Evolutionary conservation across 2,329 filamentous ascomycete genomes (phyloP), one percentile per base, ranked within the genome.

Genomic region (Phialemoniopsis sp.): DNA sequence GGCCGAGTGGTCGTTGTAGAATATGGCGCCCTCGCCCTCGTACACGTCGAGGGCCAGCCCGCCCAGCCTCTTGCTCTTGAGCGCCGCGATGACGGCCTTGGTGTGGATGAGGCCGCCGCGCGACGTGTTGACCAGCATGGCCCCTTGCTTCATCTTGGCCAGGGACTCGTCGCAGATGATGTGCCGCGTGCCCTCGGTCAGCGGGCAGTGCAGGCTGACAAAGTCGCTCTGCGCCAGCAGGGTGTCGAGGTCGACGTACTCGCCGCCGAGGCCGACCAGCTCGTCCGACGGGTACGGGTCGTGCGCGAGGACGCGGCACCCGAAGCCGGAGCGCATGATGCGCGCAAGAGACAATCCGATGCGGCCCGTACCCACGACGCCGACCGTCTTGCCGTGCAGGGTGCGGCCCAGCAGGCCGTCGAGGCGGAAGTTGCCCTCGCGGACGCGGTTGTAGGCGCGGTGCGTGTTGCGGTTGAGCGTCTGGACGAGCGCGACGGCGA

Each of bases 31-130:
- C 55, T 86, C 82, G 32, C 70, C 72, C 53, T 86, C 82, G 55
- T 85, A 86, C 13, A 86, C 82, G 53, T 86, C 82, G 30, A 86
- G 65, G 1, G 80, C 82, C 21, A 84, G 62, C 1, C 77, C 80
- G 8, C 78, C 78, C 3, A 86, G 63, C 17, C 70, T 70, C n/a
- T 67, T 67, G 29, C 55, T 65, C 63, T 86, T 85, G 43, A 86
- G 68, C 12, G 77, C 75, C 16, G 68, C 60, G 39, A 84, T 76
- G 40, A 82, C 71, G 10, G 78, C 73, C 21, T 62, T 59, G 1
- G 79, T 82, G 52, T 84, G 66, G 43, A 87, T 67, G 38, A 87
- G 62, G 2, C 73, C 80, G 15, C 82, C 83, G 2, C 83, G 75
- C 4, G 80, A 84, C 1, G 82, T 87, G 58, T 87, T 85, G 47